Percentiles rank a stretch among this genome's conserved stretches.
These are phyloP conservation scores for Penicillium argentinense DNA, from an alignment of 495 filamentous ascomycete species.

Conservation along the genomic window DNA sequence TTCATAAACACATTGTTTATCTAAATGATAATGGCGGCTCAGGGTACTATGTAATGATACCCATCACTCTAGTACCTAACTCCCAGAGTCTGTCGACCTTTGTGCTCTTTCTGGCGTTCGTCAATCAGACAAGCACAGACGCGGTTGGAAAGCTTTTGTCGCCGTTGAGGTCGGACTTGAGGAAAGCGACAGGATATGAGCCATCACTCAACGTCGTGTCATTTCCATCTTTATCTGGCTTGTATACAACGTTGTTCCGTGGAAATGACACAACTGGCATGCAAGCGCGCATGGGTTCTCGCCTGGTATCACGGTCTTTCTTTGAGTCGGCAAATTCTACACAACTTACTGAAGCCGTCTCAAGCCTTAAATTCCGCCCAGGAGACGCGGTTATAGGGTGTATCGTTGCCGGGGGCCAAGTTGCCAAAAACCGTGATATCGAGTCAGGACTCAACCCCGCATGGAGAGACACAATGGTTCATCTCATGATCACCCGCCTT, in stretches of 20 bases:
- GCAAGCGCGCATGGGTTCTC: too few relatives aligned
- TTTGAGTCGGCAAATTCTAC: not conserved
- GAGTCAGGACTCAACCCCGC: slow-evolving; percentile 38
- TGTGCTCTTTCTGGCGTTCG: too few relatives aligned
- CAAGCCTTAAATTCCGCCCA: slow-evolving; percentile 12
- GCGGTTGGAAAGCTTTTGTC: too few relatives aligned
- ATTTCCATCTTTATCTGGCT: too few relatives aligned
- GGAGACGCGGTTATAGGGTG: slow-evolving; percentile 14
- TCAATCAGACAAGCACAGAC: too few relatives aligned
- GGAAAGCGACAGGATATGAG: too few relatives aligned
- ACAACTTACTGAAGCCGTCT: slow-evolving; percentile 11
- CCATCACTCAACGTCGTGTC: too few relatives aligned
- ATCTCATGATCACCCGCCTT: slow-evolving; percentile 17
- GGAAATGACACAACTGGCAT: too few relatives aligned
- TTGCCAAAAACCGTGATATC: slow-evolving; percentile 23
- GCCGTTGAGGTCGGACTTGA: too few relatives aligned
- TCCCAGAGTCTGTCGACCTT: too few relatives aligned
- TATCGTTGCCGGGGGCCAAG: slow-evolving; percentile 32
- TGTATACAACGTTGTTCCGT: too few relatives aligned
- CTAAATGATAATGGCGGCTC: slow-evolving; percentile 35
- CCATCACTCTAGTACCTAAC: slow-evolving; percentile 21
- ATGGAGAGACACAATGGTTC: slow-evolving; percentile 35
- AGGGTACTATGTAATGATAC: slow-evolving; percentile 36
- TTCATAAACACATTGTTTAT: slow-evolving; percentile 21
- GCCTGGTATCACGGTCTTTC: too few relatives aligned